A percentile compares a stretch with the other conserved stretches of the same genome.
phyloP scores from a whole-genome alignment of 768 basidiomycete genomes.

The Psilocybe azurescens region DNA sequence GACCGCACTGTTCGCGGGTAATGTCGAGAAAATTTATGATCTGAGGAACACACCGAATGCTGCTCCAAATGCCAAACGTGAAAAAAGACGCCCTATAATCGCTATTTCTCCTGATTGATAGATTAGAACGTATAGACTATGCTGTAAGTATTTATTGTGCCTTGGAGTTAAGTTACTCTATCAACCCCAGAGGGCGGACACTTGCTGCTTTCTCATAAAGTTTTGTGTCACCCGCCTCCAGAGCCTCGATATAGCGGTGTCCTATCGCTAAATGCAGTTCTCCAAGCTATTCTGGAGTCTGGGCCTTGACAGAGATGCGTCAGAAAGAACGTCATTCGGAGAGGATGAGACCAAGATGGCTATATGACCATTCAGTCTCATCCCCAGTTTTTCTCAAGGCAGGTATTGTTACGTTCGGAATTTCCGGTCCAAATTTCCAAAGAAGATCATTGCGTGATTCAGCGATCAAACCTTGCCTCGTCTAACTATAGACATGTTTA shows the following conservation, averaged over 20 bases:
- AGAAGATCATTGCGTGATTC: not conserved
- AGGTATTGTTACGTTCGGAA: not conserved
- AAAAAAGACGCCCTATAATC: not conserved
- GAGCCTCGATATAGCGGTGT: not conserved
- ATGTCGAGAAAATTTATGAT: not conserved
- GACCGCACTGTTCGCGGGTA: not conserved
- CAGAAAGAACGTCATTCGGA: constrained; percentile 16
- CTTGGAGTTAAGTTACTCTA: not conserved
- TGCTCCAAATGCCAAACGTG: not conserved
- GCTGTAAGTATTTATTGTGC: not conserved
- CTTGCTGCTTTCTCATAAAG: not conserved
- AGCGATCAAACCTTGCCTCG: constrained; percentile 2
- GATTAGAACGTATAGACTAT: not conserved
- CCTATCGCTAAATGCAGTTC: not conserved
- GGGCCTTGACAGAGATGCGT: not conserved
- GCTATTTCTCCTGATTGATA: not conserved
- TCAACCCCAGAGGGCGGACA: not conserved
- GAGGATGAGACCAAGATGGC: constrained; percentile 6
- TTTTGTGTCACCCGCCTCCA: not conserved
- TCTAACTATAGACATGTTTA: not conserved
- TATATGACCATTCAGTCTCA: constrained; percentile 3
- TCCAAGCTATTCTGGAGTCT: not conserved
- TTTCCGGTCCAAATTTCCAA: not conserved
- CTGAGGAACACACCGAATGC: not conserved
- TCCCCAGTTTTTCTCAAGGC: not conserved